These are phyloP conservation scores for Sutorius australiensis DNA, from an alignment of 768 basidiomycete species.

Conservation along the genomic window DNA sequence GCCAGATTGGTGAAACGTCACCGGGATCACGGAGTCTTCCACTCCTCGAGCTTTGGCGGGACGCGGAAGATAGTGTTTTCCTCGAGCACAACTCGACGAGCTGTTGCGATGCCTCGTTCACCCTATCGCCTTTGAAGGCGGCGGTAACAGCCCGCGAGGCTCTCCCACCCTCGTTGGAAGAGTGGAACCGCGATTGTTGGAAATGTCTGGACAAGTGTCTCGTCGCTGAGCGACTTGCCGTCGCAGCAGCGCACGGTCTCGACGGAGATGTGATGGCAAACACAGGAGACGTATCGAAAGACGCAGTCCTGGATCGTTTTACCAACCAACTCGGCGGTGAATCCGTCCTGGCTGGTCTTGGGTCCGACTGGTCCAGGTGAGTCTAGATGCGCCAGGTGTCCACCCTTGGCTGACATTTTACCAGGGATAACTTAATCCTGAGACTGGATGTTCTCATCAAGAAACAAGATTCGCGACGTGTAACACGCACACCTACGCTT, in stretches of 20 bases:
- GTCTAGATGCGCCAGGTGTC: conserved; percentile 12
- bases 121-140: conserved; percentile 16
- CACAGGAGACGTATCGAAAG: conserved; percentile 49
- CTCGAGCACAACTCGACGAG: conserved; percentile 25
- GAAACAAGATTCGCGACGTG: conserved; percentile 25
- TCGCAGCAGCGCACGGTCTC: conserved; percentile 34
- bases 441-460: conserved; percentile 31
- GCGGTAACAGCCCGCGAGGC: background rate
- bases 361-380: conserved; percentile 57
- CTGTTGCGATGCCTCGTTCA: conserved; percentile 12
- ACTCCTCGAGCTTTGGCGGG: conserved; percentile 27
- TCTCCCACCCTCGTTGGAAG: conserved; percentile 17
- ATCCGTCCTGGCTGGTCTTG: conserved; percentile 36
- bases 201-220: conserved; percentile 75
- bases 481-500: background rate
- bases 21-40: conserved; percentile 34
- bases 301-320: conserved; percentile 62
- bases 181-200: conserved; percentile 79
- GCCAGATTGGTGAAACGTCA: conserved; percentile 14
- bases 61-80: conserved; percentile 29
- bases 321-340: conserved; percentile 45
- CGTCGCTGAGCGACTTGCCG: conserved; percentile 60
- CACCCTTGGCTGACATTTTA: background rate
- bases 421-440: conserved; percentile 22
- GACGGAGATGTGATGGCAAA: conserved; percentile 42